Percentiles rank a stretch among this genome's conserved stretches.
phyloP scores from a whole-genome alignment of 148 eudicot species.

The Pharnaceum exiguum region DNA sequence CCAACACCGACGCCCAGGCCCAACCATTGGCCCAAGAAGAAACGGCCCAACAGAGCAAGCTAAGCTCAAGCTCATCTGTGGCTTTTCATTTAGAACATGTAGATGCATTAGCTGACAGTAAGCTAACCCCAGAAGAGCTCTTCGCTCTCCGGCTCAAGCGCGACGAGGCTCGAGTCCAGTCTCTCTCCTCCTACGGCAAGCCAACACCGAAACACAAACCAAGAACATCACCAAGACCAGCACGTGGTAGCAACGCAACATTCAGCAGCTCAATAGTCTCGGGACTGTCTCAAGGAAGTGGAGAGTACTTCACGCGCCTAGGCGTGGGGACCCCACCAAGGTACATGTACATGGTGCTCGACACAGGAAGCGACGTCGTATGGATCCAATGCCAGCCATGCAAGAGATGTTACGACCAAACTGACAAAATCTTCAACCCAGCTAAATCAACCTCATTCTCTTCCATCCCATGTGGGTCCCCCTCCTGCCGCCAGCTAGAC shows the following conservation, averaged over 20 bases:
- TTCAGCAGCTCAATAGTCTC: constrained; percentile 87
- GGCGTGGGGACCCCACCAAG: constrained; percentile 83
- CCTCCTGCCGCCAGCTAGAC: constrained; percentile 57
- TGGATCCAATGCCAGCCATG: constrained; percentile 93
- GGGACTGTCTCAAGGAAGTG: constrained; percentile 80
- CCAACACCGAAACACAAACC: no score
- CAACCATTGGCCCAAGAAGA: no score
- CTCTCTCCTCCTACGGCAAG: constrained; percentile 17
- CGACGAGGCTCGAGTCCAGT: constrained; percentile 41
- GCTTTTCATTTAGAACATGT: constrained; percentile 46
- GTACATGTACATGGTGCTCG: constrained; percentile 78
- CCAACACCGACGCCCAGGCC: constrained; percentile 7
- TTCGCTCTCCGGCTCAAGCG: constrained; percentile 56
- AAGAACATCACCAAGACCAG: no score
- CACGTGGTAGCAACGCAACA: no score
- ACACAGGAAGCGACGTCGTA: constrained; percentile 92
- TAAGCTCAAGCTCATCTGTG: constrained; percentile 2
- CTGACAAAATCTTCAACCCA: constrained; percentile 82
- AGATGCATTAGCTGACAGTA: constrained; percentile 36
- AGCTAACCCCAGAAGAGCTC: constrained; percentile 39
- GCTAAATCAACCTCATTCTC: constrained; percentile 42
- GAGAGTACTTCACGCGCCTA: constrained; percentile 95
- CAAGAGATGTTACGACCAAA: constrained; percentile 65
- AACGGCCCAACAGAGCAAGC: no score
- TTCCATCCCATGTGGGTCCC: constrained; percentile 55